phyloP scores from a whole-genome alignment of 306 rosid species.

The Malus domestica region ASM211411v1 NC_041798.1:18105001-18105500 shows the following conservation, averaged over 20 bases:
- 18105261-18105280: no score
- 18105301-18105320: background rate
- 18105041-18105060: background rate
- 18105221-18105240: no score
- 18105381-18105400: no score
- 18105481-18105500: background rate
- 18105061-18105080: background rate
- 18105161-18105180: background rate
- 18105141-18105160: background rate
- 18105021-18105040: background rate
- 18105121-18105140: background rate
- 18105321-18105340: no score
- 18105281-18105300: no score
- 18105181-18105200: background rate
- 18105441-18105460: no score
- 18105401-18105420: no score
- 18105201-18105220: no score
- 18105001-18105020: background rate
- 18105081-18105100: background rate
- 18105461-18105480: no score
- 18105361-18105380: no score
- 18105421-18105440: no score
- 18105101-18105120: background rate
- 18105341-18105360: accelerated
- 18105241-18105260: no score